phyloP scores from a whole-genome alignment of 2,329 filamentous ascomycete genomes.

The Cyanodermella asteris region DNA sequence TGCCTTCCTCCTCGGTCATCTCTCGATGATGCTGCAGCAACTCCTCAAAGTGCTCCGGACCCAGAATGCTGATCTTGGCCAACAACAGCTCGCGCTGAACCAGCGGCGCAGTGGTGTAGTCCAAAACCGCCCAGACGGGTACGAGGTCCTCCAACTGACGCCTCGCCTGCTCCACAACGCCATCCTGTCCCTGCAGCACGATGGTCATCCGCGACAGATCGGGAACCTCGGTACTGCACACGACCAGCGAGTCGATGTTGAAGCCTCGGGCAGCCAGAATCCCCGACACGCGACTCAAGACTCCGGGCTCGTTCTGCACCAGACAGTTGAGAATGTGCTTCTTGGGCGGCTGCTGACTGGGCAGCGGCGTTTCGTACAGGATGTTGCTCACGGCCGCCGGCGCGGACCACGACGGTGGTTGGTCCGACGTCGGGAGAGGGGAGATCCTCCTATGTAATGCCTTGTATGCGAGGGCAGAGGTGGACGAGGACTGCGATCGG shows the following conservation, averaged over 20 bases:
- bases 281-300: conserved; percentile 85
- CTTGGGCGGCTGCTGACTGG: conserved; percentile 65
- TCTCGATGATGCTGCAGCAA: conserved; percentile 87
- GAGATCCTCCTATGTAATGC: conserved; percentile 77
- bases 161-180: conserved; percentile 89
- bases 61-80: conserved; percentile 89
- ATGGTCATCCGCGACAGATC: conserved; percentile 98
- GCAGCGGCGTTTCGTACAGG: conserved; percentile 88
- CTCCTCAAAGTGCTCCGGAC: conserved; percentile 96
- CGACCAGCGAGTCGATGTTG: conserved; percentile 96
- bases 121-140: conserved; percentile 91
- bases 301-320: conserved; percentile 96
- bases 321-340: conserved; percentile 94
- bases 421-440: conserved; percentile 53
- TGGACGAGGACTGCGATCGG: conserved; percentile 60
- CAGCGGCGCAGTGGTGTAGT: conserved; percentile 80
- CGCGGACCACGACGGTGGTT: conserved; percentile 62
- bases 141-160: conserved; percentile 91
- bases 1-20: conserved; percentile 39
- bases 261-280: conserved; percentile 91
- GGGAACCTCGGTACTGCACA: conserved; percentile 92
- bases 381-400: conserved; percentile 94
- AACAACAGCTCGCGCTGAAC: conserved; percentile 90
- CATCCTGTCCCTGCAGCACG: conserved; percentile 85
- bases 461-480: conserved; percentile 91